Percentiles rank a stretch among this genome's conserved stretches.
phyloP scores from a whole-genome alignment of 2,329 filamentous ascomycete species.

The Hirsutella minnesotensis region DNA sequence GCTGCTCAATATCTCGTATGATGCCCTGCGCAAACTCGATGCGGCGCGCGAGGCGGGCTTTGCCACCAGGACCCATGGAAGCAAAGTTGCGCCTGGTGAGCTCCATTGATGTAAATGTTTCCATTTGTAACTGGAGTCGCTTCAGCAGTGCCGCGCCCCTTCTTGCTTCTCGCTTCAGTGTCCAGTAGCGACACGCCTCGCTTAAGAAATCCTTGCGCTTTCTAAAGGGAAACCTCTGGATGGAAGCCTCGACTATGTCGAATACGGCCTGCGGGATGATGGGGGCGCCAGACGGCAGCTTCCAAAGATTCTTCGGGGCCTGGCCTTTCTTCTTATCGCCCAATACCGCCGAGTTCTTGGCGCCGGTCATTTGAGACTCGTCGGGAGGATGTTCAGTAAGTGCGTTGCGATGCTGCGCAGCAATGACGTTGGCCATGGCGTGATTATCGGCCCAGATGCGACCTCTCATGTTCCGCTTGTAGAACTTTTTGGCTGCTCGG shows the following conservation, averaged over 20 bases:
- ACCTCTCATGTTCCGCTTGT: constrained; percentile 79
- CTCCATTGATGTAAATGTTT: constrained; percentile 95
- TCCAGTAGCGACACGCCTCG: constrained; percentile 96
- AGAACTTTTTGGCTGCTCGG: constrained; percentile 75
- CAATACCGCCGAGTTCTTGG: constrained; percentile 64
- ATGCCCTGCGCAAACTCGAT: constrained; percentile 79
- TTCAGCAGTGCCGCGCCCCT: constrained; percentile 87
- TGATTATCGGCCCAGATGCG: constrained; percentile 89
- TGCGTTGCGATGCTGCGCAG: constrained; percentile 55
- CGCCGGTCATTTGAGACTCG: constrained; percentile 73
- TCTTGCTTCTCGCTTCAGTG: constrained; percentile 84
- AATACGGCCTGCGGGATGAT: constrained; percentile 86
- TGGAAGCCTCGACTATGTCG: constrained; percentile 70
- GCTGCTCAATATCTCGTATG: constrained; percentile 63
- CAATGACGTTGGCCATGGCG: constrained; percentile 67
- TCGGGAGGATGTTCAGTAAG: constrained; percentile 61
- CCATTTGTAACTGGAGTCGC: constrained; percentile 85
- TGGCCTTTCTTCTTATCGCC: constrained; percentile 66
- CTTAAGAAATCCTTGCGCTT: constrained; percentile 88
- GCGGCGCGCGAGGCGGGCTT: constrained; percentile 63
- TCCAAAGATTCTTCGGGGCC: constrained; percentile 49
- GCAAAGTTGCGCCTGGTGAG: constrained; percentile 90
- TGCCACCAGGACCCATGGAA: constrained; percentile 81
- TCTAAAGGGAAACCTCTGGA: constrained; percentile 66
- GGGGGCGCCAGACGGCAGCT: constrained; percentile 84